Evolutionary conservation across 306 rosid genomes (phyloP).

Genomic region (Rosa rugosa): DNA sequence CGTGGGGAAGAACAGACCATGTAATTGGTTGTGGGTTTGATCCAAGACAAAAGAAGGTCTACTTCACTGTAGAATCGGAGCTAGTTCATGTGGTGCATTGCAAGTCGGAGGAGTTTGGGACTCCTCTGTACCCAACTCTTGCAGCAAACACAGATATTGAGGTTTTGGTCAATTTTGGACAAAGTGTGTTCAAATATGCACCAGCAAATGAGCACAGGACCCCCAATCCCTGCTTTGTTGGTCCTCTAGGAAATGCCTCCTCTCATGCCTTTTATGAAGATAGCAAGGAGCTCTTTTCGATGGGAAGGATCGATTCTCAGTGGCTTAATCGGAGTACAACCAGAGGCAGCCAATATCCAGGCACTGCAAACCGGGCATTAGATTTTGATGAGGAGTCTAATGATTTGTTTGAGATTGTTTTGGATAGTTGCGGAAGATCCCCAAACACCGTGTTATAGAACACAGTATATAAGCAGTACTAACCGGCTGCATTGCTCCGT

Average conservation of each 20-base stretch:
- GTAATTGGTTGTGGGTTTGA: slow-evolving; percentile 92
- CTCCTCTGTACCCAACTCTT: slow-evolving; percentile 67
- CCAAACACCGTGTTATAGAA: slow-evolving; percentile 13
- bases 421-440: slow-evolving; percentile 37
- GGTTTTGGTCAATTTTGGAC: slow-evolving; percentile 81
- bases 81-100: slow-evolving; percentile 70
- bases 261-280: slow-evolving; percentile 59
- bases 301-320: slow-evolving; percentile 84
- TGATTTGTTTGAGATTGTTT: slow-evolving; percentile 53
- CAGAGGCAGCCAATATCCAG: slow-evolving; percentile 38
- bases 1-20: slow-evolving; percentile 65
- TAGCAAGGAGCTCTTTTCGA: slow-evolving; percentile 88
- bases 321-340: slow-evolving; percentile 43
- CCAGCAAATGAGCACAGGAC: slow-evolving; percentile 87
- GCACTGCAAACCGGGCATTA: slow-evolving; percentile 13
- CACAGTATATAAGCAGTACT: background rate
- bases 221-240: slow-evolving; percentile 81
- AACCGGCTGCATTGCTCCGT: background rate
- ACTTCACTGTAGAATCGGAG: slow-evolving; percentile 81
- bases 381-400: slow-evolving; percentile 44
- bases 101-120: slow-evolving; percentile 67
- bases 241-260: slow-evolving; percentile 43
- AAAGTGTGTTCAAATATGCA: slow-evolving; percentile 67
- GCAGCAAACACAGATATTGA: slow-evolving; percentile 56
- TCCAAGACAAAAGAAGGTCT: slow-evolving; percentile 76